Evolutionary conservation across 2,329 filamentous ascomycete genomes (phyloP), one percentile per base, ranked within the genome.

Genomic region (Cadophora luteo-olivacea): DNA sequence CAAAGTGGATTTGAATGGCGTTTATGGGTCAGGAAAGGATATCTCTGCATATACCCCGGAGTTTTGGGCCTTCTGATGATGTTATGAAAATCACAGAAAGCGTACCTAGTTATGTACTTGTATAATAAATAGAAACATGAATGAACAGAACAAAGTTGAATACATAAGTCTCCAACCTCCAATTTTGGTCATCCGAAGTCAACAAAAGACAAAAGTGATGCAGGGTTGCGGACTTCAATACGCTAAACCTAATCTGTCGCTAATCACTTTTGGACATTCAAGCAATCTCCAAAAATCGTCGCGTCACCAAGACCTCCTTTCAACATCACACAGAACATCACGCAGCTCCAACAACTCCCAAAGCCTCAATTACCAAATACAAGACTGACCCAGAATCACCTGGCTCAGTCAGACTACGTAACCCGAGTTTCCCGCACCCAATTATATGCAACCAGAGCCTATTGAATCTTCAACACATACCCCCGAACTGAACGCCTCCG

Each of bases 371-470:
- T 25, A 19, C 36, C 52, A 29, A 57, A 32, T 19, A 57, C 41
- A 12, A 75, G 77, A 76, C 77, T 77, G 77, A 77, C 72, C 76
- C 76, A 76, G 75, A 75, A 55, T 69, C 51, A 63, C 66, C 75
- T 75, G 77, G 77, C 72, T 77, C 77, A 79, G 77, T 78, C 77
- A 74, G 70, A 68, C 33, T 55, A 67, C 52, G 51, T 54, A 69
- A 55, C 38, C 65, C 68, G 51, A 68, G 49, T 58, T 70, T 60
- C 66, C 65, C 36, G 73, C 77, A 79, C 79, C 78, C 79, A 84
- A 80, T 87, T 90, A 85, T 88, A 90, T 90, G 88, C 88, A 89
- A 83, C 83, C 82, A 85, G 85, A 84, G 84, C 82, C 82, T 72
- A 76, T 77, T 75, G 81, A 83, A 78, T 81, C 77, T 83, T 80